phyloP scores from a whole-genome alignment of 495 filamentous ascomycete species.

The Pseudomonodictys pantanalensis region DNA sequence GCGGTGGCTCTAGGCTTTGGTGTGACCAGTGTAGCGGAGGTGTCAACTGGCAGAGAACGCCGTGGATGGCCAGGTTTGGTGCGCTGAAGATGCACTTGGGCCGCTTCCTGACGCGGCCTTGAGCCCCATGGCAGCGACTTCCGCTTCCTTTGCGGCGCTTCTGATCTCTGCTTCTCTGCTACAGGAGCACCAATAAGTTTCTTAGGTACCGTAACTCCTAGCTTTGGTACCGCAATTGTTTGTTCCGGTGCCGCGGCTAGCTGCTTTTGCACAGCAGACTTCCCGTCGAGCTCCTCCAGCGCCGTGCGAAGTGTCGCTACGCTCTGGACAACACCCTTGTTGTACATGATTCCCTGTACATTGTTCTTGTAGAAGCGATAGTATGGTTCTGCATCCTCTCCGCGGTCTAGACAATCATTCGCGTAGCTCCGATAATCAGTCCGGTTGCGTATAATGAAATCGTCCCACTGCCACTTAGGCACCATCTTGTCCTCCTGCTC shows the following conservation, averaged over 20 bases:
- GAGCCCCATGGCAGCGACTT: not conserved
- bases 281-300: not conserved
- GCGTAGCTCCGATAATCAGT: slow-evolving; percentile 31
- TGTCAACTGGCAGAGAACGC: not conserved
- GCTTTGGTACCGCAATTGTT: not conserved
- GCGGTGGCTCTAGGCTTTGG: no score
- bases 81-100: not conserved
- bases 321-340: slow-evolving; percentile 15
- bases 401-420: slow-evolving; percentile 6
- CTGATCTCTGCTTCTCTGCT: not conserved
- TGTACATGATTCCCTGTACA: slow-evolving; percentile 20
- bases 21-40: no score
- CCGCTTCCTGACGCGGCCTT: not conserved
- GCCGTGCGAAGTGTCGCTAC: slow-evolving; percentile 5
- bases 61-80: not conserved
- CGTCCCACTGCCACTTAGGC: slow-evolving; percentile 38
- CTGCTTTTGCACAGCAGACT: not conserved
- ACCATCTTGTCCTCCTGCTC: slow-evolving; percentile 26
- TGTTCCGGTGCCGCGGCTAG: not conserved
- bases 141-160: no score
- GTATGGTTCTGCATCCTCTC: slow-evolving; percentile 24
- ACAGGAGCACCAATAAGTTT: not conserved
- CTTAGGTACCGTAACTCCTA: not conserved
- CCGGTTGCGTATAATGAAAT: slow-evolving; percentile 34
- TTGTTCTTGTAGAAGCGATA: slow-evolving; percentile 31